Percentiles rank a stretch among this genome's conserved stretches.
Evolutionary conservation across 2,329 filamentous ascomycete genomes (phyloP).

Genomic region (Hypocreales sp.): DNA sequence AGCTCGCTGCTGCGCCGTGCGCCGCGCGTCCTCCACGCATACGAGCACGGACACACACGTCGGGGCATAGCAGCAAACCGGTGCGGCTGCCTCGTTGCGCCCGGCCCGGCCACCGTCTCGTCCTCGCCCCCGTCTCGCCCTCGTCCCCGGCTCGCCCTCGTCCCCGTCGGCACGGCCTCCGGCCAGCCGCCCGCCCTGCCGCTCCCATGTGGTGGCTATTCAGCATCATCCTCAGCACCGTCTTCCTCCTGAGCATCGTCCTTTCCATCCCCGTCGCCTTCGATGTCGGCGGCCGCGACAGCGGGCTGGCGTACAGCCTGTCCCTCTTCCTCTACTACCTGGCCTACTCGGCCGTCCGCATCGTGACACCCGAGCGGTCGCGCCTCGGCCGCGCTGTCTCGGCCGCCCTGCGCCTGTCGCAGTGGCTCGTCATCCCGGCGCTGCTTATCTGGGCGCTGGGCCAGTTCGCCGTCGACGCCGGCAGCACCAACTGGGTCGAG

Average conservation of each 20-base stretch:
- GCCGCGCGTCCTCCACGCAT: no score
- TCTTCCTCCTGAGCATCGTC: slow-evolving; percentile 84
- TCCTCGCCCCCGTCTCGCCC: no score
- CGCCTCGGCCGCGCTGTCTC: slow-evolving; percentile 58
- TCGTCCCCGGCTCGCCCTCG: slow-evolving; percentile 1
- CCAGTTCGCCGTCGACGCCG: slow-evolving; percentile 86
- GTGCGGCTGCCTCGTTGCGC: no score
- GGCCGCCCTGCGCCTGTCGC: slow-evolving; percentile 54
- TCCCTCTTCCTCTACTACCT: slow-evolving; percentile 84
- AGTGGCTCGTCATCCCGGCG: slow-evolving; percentile 75
- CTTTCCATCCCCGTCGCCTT: slow-evolving; percentile 94
- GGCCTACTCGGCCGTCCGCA: slow-evolving; percentile 64
- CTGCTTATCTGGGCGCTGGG: slow-evolving; percentile 92
- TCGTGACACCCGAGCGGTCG: slow-evolving; percentile 66
- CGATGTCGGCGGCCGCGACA: slow-evolving; percentile 91
- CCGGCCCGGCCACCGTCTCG: no score
- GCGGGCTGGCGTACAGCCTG: slow-evolving; percentile 85
- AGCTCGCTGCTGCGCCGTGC: no score
- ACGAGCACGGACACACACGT: no score
- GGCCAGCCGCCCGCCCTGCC: slow-evolving; percentile 13
- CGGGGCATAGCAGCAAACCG: no score
- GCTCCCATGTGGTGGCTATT: slow-evolving; percentile 67
- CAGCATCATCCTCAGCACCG: slow-evolving; percentile 60
- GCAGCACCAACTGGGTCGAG: slow-evolving; percentile 64
- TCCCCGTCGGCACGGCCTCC: slow-evolving; percentile 10